phyloP scores from a whole-genome alignment of 2,329 filamentous ascomycete genomes.

The Sporothrix humicola region DNA sequence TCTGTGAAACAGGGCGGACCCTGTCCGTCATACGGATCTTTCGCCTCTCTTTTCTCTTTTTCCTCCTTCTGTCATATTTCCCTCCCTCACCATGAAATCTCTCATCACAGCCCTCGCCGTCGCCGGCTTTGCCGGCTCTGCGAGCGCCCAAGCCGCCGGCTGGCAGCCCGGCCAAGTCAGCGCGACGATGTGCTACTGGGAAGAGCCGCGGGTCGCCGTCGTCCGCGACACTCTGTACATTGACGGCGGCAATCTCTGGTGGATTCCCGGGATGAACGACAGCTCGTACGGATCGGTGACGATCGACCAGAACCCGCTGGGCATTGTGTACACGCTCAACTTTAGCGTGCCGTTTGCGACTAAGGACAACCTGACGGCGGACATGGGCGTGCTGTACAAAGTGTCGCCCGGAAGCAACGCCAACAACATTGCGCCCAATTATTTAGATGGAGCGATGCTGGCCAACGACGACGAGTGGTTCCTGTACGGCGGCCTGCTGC shows the following conservation, averaged over 20 bases:
- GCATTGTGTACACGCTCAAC: constrained; percentile 63
- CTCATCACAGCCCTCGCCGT: constrained; percentile 17
- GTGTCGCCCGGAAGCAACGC: constrained; percentile 51
- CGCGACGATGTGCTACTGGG: constrained; percentile 66
- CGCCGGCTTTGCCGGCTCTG: constrained; percentile 43
- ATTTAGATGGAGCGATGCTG: constrained; percentile 67
- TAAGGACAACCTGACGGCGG: constrained; percentile 57
- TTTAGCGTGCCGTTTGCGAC: constrained; percentile 62
- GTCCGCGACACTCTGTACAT: constrained; percentile 68
- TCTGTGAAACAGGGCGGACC: constrained; percentile 23
- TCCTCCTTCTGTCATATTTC: not conserved
- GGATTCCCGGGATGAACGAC: constrained; percentile 57
- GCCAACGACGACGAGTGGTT: constrained; percentile 68
- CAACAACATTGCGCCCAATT: constrained; percentile 62
- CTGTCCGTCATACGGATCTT: constrained; percentile 7
- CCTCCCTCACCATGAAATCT: not conserved
- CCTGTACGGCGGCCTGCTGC: constrained; percentile 65
- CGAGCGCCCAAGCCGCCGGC: constrained; percentile 51
- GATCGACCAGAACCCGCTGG: constrained; percentile 56
- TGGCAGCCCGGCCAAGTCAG: constrained; percentile 62
- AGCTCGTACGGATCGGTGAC: constrained; percentile 43
- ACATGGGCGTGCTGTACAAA: constrained; percentile 58
- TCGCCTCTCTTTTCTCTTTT: not conserved
- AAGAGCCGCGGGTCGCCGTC: constrained; percentile 58
- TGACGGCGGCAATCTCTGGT: constrained; percentile 65